Evolutionary conservation across 2,329 filamentous ascomycete genomes (phyloP), one percentile per base, ranked within the genome.

Genomic region (Epichloe gansuensis): DNA sequence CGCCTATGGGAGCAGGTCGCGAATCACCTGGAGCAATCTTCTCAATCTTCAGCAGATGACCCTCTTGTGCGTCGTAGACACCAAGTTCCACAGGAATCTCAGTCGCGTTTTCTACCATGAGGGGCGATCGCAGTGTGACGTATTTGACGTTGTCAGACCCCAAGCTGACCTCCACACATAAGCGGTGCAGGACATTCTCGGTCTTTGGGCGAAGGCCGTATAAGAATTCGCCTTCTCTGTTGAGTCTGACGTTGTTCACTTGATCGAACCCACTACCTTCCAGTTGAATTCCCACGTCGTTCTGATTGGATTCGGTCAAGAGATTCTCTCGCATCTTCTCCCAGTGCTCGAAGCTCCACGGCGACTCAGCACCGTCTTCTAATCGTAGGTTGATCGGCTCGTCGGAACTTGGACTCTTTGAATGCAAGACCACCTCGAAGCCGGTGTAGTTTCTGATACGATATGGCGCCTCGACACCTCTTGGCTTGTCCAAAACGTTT

Each of bases 91-190:
- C 83, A 0, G 93, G 91, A 44, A 98, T 95, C 64, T 98, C 89
- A 0, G 93, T 98, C 57, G 93, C 87, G 68, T 98, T 98, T 65
- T 98, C 93, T 7, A 98, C 83, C 0, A 96, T 72, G 1, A 98
- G 73, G 1, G 93, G 93, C 17, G 91, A 97, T 28, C 93, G 82
- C 62, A 98, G 83, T 1, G 91, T 98, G 63, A 98, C 94, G 65
- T 95, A 94, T 72, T 98, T 98, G 71, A 98, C 88, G 62, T 97
- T 97, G 72, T 98, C 91, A 0, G 81, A 73, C n/a, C 90, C 93
- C 25, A 98, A 77, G 51, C 81, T 88, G 51, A 98, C 86, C 53
- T 98, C 93, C 0, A 97, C 91, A 25, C 97, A 81, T 17, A 98
- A 78, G 23, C 91, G 86, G 66, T 98, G 94, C 57, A 91, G 77